These are phyloP conservation scores for Boletus smithii DNA, from an alignment of 1,284 basidiomycete genomes.

Conservation along the genomic window DNA sequence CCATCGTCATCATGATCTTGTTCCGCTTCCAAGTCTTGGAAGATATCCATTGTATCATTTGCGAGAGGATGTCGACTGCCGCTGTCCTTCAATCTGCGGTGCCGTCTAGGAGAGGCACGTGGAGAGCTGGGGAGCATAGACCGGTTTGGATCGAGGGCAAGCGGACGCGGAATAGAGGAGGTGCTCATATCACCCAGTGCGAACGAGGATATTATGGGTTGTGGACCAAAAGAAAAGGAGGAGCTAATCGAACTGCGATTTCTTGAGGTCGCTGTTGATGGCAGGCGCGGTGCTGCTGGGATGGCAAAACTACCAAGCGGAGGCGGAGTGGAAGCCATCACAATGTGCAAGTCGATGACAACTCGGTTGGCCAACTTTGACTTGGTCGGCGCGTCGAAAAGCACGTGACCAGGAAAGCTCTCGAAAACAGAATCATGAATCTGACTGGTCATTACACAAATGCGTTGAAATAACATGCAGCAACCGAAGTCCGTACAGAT, in stretches of 20 bases:
- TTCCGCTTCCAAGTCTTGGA: constrained; percentile 59
- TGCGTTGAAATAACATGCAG: background rate
- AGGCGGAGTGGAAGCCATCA: constrained; percentile 34
- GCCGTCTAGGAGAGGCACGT: constrained; percentile 56
- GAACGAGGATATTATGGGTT: constrained; percentile 66
- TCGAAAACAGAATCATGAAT: background rate
- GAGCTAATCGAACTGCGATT: constrained; percentile 66
- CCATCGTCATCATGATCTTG: constrained; percentile 52
- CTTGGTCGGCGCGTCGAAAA: constrained; percentile 6
- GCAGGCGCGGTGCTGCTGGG: constrained; percentile 26
- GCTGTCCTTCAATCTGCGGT: constrained; percentile 48
- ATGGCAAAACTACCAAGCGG: constrained; percentile 28
- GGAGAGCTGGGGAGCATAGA: constrained; percentile 71
- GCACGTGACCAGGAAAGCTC: constrained; percentile 19
- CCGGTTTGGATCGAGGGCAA: constrained; percentile 70
- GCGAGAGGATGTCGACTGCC: constrained; percentile 64
- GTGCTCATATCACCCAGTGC: constrained; percentile 56
- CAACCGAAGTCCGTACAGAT: background rate
- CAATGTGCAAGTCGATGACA: background rate
- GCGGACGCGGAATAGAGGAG: constrained; percentile 49
- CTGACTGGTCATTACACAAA: background rate
- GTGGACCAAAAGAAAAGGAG: constrained; percentile 79
- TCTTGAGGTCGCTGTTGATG: constrained; percentile 31
- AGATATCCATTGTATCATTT: constrained; percentile 72
- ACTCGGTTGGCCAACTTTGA: too few species aligned